Conservation (phyloP, 2,329 filamentous ascomycete genomes). For the Neofusicoccum sp. region DNA sequence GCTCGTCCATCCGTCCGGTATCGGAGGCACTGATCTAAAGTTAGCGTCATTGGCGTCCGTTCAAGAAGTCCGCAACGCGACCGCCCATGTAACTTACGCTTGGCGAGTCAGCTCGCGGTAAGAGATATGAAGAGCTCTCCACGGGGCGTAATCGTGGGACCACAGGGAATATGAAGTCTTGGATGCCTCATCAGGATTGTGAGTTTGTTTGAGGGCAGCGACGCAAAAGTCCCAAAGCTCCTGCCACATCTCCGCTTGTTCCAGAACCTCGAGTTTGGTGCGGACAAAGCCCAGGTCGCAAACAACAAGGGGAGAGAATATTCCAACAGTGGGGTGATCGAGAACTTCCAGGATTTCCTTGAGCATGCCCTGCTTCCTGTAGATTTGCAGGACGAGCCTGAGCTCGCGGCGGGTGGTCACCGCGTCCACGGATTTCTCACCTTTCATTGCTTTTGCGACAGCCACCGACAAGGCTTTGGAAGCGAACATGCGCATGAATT, state of each 20-base stretch:
- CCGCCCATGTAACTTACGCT: neutral
- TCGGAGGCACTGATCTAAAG: neutral
- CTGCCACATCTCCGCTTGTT: constrained; percentile 16
- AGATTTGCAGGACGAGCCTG: constrained; percentile 19
- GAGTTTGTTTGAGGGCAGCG: constrained; percentile 3
- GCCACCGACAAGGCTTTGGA: constrained; percentile 10
- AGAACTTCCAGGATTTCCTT: constrained; percentile 20
- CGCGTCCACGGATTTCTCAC: constrained; percentile 17
- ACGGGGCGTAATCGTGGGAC: constrained; percentile 11
- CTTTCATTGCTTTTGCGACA: constrained; percentile 16
- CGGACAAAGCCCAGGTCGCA: constrained; percentile 19
- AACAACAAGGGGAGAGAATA: constrained; percentile 18
- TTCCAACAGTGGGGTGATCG: constrained; percentile 5
- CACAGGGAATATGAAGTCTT: constrained; percentile 17
- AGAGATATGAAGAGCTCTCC: constrained; percentile 10
- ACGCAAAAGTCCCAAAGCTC: constrained; percentile 20
- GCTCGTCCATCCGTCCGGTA: neutral
- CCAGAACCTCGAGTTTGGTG: constrained; percentile 18
- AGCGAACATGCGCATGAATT: constrained; percentile 15
- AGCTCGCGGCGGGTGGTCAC: constrained; percentile 20
- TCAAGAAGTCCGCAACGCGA: neutral
- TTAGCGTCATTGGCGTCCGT: neutral
- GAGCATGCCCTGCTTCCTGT: constrained; percentile 15
- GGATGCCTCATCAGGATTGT: constrained; percentile 4
- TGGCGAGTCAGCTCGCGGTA: constrained; percentile 1